These are phyloP conservation scores for Euryodendron excelsum DNA, from an alignment of 148 eudicot genomes.

Conservation along the genomic window DNA sequence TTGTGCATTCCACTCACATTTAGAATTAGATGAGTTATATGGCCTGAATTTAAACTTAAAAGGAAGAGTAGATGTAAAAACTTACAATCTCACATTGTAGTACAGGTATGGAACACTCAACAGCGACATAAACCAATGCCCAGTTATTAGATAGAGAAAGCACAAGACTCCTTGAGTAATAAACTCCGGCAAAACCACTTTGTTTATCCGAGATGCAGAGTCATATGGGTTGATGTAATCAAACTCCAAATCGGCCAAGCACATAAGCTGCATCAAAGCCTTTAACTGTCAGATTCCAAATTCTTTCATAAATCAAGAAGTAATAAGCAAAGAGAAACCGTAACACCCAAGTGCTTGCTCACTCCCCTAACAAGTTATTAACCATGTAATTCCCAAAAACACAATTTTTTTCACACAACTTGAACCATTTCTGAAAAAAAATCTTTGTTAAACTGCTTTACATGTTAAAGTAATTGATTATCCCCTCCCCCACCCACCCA, in stretches of 20 bases:
- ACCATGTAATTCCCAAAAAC: too few species aligned
- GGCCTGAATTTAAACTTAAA: not conserved
- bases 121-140: conserved; percentile 93
- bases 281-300: conserved; percentile 17
- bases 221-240: conserved; percentile 97
- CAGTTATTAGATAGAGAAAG: conserved; percentile 67
- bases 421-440: too few species aligned
- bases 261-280: conserved; percentile 70
- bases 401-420: too few species aligned
- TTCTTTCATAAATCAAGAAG: not conserved
- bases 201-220: conserved; percentile 81
- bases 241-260: conserved; percentile 95
- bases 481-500: not conserved
- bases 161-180: conserved; percentile 68
- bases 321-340: not conserved
- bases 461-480: not conserved
- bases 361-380: too few species aligned
- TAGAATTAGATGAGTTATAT: not conserved
- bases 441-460: not conserved
- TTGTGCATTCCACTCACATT: not conserved
- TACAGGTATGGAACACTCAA: conserved; percentile 72
- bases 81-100: conserved; percentile 89
- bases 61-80: conserved; percentile 6
- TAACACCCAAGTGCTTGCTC: too few species aligned
- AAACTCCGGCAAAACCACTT: conserved; percentile 71